Evolutionary conservation across 1,139 yeast species (phyloP).

Genomic region (Blastobotrys buckinghamii): DNA sequence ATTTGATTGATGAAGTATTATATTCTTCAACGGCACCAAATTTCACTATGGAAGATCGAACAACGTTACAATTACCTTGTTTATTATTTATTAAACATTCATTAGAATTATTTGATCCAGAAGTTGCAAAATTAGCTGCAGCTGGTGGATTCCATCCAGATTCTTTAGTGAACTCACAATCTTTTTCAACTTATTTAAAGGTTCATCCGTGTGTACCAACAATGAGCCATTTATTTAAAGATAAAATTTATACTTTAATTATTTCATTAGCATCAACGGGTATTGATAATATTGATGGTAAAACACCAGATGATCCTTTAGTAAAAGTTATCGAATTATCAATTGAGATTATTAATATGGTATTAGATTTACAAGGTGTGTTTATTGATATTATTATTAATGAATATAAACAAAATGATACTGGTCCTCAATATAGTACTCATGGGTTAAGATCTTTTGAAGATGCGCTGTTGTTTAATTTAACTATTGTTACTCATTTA

Average conservation of each 20-base stretch:
- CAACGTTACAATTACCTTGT: slow-evolving; percentile 48
- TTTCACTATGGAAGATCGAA: slow-evolving; percentile 35
- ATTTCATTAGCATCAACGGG: slow-evolving; percentile 54
- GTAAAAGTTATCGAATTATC: slow-evolving; percentile 33
- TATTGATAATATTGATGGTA: slow-evolving; percentile 46
- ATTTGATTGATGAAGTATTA: slow-evolving; percentile 59
- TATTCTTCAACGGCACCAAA: slow-evolving; percentile 37
- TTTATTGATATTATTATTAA: slow-evolving; percentile 27
- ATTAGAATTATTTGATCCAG: slow-evolving; percentile 58
- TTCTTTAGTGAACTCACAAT: slow-evolving; percentile 39
- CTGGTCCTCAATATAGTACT: slow-evolving; percentile 41
- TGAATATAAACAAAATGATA: slow-evolving; percentile 18
- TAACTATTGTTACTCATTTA: slow-evolving; percentile 63
- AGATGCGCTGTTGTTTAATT: slow-evolving; percentile 64
- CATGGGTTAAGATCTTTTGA: slow-evolving; percentile 60
- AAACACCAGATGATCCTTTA: slow-evolving; percentile 30
- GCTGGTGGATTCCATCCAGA: slow-evolving; percentile 49
- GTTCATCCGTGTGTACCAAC: slow-evolving; percentile 67
- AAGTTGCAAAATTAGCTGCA: slow-evolving; percentile 43
- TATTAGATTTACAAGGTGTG: slow-evolving; percentile 49
- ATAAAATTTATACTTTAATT: slow-evolving; percentile 49
- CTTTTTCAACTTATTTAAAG: slow-evolving; percentile 38
- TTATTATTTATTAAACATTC: slow-evolving; percentile 49
- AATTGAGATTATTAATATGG: slow-evolving; percentile 43
- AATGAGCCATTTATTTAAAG: slow-evolving; percentile 56